Conservation (phyloP, 2,329 filamentous ascomycete genomes). For the Camptophora hylomeconis region DNA sequence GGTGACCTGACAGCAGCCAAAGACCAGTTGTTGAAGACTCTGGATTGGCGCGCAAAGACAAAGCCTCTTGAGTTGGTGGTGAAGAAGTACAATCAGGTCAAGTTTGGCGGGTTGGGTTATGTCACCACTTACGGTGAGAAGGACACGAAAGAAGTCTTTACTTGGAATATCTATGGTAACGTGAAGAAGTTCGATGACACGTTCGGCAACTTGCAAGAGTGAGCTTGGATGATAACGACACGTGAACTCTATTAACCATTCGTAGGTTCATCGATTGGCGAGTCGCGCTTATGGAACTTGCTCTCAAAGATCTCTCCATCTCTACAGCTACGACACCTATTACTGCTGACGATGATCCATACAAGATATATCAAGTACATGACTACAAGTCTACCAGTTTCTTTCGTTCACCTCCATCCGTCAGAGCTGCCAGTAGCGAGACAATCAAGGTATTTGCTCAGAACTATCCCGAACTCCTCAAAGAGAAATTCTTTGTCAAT, state of each 20-base stretch:
- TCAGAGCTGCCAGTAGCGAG: conserved; percentile 64
- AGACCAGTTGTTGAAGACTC: conserved; percentile 63
- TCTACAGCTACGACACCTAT: conserved; percentile 55
- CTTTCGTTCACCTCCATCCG: conserved; percentile 62
- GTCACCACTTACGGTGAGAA: conserved; percentile 50
- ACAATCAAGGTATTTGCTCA: conserved; percentile 70
- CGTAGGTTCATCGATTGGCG: conserved; percentile 78
- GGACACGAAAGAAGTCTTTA: conserved; percentile 51
- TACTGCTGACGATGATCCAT: conserved; percentile 63
- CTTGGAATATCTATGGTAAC: conserved; percentile 86
- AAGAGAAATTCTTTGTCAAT: conserved; percentile 92
- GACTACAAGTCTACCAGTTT: conserved; percentile 86
- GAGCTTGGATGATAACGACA: conserved; percentile 25
- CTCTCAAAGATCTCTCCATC: conserved; percentile 61
- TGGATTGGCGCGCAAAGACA: conserved; percentile 70
- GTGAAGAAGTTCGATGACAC: conserved; percentile 70
- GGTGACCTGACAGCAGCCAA: conserved; percentile 61
- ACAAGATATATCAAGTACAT: conserved; percentile 86
- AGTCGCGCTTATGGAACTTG: conserved; percentile 78
- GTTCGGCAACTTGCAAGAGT: conserved; percentile 74
- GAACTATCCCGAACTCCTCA: conserved; percentile 79
- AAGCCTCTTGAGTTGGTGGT: conserved; percentile 56
- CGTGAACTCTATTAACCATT: conserved; percentile 4
- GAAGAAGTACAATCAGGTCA: conserved; percentile 49
- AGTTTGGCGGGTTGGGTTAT: conserved; percentile 70